Base-by-base conservation (phyloP, 2,329 filamentous ascomycete genomes). In the Penicillium sumatraense region DNA sequence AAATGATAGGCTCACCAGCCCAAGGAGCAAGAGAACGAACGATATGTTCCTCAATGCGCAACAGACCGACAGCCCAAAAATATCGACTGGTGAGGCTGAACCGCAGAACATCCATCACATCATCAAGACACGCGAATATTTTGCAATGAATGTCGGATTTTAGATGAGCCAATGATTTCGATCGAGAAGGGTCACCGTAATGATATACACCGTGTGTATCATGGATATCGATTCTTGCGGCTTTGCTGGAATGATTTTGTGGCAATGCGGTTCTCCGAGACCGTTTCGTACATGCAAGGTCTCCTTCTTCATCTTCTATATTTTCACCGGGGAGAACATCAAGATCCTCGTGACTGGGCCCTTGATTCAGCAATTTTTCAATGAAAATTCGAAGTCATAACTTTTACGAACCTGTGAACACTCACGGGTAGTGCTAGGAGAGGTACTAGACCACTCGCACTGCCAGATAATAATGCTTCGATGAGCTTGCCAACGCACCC, bases 1-100 rank as follows among this genome's bases (percentile, higher is more conserved):
- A 71, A 23, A 72, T 60, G 9, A 73, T 62, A 14, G 60, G 63
- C 51, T 64, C 61, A 3, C 67, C 66, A 8, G 69, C 65, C 69
- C 68, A 73, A 29, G 18, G 38, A 9, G 64, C 66, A 9, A 70
- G 40, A 13, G 57, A 58, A n/a, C 56, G 47, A 11, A 54, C 35
- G 49, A 62, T 68, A 51, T 62, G 53, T 11, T 53, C 52, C 21
- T 58, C 53, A 26, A 65, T 60, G 20, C 59, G 46, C 11, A 48
- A 26, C 6, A 59, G 53, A 9, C 56, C 60, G 3, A 65, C 42
- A 6, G 54, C 53, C 62, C 62, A 66, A 16, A 66, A 59, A 29
- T 58, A 58, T 29, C 52, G 53, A 52, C 58, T 62, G 14, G 51
- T 56, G 11, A 65, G 50, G 29, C 64, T 60, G 10, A 62, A 49